phyloP scores from a whole-genome alignment of 495 filamentous ascomycete species.

The Podospora australis region DNA sequence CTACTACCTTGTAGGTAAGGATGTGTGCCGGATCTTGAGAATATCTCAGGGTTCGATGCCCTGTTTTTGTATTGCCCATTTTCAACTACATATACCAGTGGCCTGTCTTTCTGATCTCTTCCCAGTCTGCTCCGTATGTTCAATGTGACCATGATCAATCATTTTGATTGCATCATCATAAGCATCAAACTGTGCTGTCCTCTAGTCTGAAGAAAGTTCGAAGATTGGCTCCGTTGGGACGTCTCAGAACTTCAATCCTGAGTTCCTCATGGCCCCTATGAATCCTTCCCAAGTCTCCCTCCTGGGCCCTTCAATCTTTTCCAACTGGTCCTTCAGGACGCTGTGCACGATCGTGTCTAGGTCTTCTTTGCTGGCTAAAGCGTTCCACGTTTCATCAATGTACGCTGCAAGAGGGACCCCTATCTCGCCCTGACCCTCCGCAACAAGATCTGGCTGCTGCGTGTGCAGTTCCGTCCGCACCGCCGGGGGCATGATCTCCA shows the following conservation, averaged over 20 bases:
- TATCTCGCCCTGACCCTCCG: conserved; percentile 25
- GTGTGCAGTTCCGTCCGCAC: conserved; percentile 61
- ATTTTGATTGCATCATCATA: too few relatives aligned
- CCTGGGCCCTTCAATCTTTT: conserved; percentile 6
- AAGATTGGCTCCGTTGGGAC: too few relatives aligned
- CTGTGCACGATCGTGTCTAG: conserved; percentile 37
- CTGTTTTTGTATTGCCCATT: too few relatives aligned
- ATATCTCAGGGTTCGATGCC: too few relatives aligned
- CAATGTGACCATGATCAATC: too few relatives aligned
- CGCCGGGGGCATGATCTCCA: conserved; percentile 61
- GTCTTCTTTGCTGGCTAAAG: conserved; percentile 48
- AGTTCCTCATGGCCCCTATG: conserved; percentile 6
- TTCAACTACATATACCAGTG: too few relatives aligned
- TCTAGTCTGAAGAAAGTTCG: too few relatives aligned
- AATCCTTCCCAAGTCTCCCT: conserved; percentile 10
- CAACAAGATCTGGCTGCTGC: conserved; percentile 41
- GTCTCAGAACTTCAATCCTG: conserved; percentile 3
- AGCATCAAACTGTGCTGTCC: too few relatives aligned
- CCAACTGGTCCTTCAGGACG: conserved; percentile 2
- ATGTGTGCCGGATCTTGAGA: too few relatives aligned
- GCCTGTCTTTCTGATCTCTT: too few relatives aligned
- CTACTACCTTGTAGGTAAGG: too few relatives aligned
- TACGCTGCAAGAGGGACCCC: conserved; percentile 61
- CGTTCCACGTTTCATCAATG: conserved; percentile 48
- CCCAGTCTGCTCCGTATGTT: too few relatives aligned